These are phyloP conservation scores for Isabelozyma pseudorhagii DNA, from an alignment of 805 yeast species.

Conservation along the genomic window DNA sequence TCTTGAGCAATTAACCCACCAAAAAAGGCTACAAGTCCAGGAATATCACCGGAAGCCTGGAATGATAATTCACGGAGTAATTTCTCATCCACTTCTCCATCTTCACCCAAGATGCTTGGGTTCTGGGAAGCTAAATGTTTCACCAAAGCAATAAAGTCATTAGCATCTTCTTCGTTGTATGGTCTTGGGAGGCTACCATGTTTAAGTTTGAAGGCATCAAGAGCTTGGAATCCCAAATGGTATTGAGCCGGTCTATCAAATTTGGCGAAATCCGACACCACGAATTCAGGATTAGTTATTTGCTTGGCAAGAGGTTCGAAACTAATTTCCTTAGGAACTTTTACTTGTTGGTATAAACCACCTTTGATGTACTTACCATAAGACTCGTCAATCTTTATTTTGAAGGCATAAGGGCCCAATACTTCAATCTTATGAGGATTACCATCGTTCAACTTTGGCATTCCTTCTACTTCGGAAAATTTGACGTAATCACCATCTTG, in stretches of 20 bases:
- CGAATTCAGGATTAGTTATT: constrained; percentile 71
- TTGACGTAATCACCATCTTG: constrained; percentile 90
- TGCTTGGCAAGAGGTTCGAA: constrained; percentile 68
- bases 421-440: constrained; percentile 73
- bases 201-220: constrained; percentile 65
- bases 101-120: constrained; percentile 57
- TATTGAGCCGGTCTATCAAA: constrained; percentile 88
- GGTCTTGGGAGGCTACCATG: constrained; percentile 78
- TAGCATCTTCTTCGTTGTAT: constrained; percentile 69
- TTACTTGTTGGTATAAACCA: constrained; percentile 90
- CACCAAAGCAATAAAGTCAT: constrained; percentile 58
- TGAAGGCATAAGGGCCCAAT: constrained; percentile 92
- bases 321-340: constrained; percentile 63
- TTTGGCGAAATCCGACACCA: constrained; percentile 87
- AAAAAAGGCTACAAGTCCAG: constrained; percentile 82
- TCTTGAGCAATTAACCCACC: constrained; percentile 98
- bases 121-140: constrained; percentile 54
- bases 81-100: constrained; percentile 53
- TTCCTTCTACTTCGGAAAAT: constrained; percentile 82
- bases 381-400: constrained; percentile 53
- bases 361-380: constrained; percentile 73
- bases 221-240: constrained; percentile 89
- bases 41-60: constrained; percentile 90
- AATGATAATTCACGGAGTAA: constrained; percentile 69
- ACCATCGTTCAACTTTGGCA: constrained; percentile 71